phyloP scores from a whole-genome alignment of 2,329 filamentous ascomycete genomes.

The Clonostachys rosea region DNA sequence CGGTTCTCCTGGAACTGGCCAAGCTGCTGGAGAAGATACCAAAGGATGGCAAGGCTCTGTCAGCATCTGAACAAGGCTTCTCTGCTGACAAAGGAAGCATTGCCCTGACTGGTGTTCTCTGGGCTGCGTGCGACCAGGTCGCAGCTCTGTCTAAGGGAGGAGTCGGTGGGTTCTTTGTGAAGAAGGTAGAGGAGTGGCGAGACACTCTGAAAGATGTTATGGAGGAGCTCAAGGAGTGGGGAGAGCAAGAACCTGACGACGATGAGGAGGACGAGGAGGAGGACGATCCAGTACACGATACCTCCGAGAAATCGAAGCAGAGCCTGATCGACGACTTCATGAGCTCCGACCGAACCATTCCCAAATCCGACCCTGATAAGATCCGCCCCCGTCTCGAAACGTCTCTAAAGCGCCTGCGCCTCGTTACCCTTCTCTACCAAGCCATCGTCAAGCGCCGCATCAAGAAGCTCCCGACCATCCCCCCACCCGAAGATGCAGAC shows the following conservation, averaged over 20 bases:
- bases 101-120: conserved; percentile 70
- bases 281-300: conserved; percentile 26
- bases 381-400: conserved; percentile 63
- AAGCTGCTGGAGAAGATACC: conserved; percentile 58
- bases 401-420: conserved; percentile 59
- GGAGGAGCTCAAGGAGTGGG: conserved; percentile 84
- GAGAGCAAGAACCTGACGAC: conserved; percentile 62
- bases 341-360: conserved; percentile 55
- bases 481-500: conserved; percentile 15
- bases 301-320: conserved; percentile 37
- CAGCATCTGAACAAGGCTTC: conserved; percentile 13
- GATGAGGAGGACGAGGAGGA: conserved; percentile 45
- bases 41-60: conserved; percentile 48
- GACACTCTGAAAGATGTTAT: conserved; percentile 78
- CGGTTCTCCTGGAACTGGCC: conserved; percentile 58
- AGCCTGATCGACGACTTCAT: conserved; percentile 66
- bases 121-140: conserved; percentile 77
- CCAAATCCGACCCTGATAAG: conserved; percentile 56
- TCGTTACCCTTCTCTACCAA: conserved; percentile 64
- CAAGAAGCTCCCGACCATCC: conserved; percentile 48
- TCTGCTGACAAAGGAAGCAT: conserved; percentile 48
- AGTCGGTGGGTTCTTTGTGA: conserved; percentile 63
- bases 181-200: conserved; percentile 68
- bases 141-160: conserved; percentile 60
- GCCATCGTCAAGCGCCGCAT: conserved; percentile 67